phyloP scores from a whole-genome alignment of 768 basidiomycete species.

The Fistulinella prunicolor region DNA sequence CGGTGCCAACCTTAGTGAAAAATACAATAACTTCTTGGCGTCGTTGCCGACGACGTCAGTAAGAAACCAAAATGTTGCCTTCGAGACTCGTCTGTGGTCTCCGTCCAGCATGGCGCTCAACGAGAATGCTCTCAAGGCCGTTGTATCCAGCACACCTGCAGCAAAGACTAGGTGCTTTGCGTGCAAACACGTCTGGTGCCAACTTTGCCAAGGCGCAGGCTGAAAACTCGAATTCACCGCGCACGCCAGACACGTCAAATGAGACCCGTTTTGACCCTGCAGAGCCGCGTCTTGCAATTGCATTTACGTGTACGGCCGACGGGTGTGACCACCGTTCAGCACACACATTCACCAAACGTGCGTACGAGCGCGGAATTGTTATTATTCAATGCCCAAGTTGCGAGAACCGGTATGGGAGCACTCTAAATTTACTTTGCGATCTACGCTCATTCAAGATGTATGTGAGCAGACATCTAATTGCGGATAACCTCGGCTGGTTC shows the following conservation, averaged over 20 bases:
- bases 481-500: conserved; percentile 92
- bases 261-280: conserved; percentile 35
- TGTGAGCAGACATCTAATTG: conserved; percentile 67
- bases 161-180: conserved; percentile 32
- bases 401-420: conserved; percentile 65
- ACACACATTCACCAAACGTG: conserved; percentile 80
- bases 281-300: conserved; percentile 68
- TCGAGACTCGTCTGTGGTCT: conserved; percentile 45
- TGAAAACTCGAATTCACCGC: not conserved
- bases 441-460: not conserved
- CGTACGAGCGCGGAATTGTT: conserved; percentile 88
- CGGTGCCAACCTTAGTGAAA: no score
- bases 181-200: conserved; percentile 17
- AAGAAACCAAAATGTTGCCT: conserved; percentile 36
- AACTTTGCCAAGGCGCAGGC: not conserved
- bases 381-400: conserved; percentile 90
- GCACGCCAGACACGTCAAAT: conserved; percentile 1
- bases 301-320: conserved; percentile 82
- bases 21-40: no score
- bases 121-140: conserved; percentile 35
- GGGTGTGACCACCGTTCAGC: conserved; percentile 77
- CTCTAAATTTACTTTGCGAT: not conserved
- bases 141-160: conserved; percentile 36
- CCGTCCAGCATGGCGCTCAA: conserved; percentile 42
- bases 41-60: not conserved